Base-by-base conservation (phyloP, 169 alveolate genomes). In the Cryptosporidium ryanae region DNA sequence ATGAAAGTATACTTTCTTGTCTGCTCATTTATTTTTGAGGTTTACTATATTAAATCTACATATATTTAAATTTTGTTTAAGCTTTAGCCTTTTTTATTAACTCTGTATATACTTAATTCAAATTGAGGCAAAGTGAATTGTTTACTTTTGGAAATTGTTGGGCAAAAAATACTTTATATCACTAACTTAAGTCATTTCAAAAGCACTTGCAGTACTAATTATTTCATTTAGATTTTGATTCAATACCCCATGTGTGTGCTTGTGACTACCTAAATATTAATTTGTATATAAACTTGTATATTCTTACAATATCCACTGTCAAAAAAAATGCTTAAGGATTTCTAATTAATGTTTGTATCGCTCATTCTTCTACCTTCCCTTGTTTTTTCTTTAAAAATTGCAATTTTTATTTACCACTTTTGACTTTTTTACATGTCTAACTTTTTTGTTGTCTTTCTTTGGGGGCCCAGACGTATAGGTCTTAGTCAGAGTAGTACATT, bases 361-460 rank as follows among this genome's bases (percentile, higher is more conserved):
- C 63, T 12, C 63, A n/a, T n/a, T 21, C 5, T 52, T 52, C 13
- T 52, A n/a, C 46, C 46, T 52, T 12, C 2, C 21, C 63, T 12
- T 21, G 5, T n/a, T 21, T n/a, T 12, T 52, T 52, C 13, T 52
- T 52, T 52, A 5, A 52, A 52, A 52, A 52, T 6, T 52, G 10
- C 13, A 21, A n/a, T 50, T 55, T n/a, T 17, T 66, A 12, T 32
- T 68, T 52, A 68, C 83, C 83, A 68, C 83, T 68, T 50, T 49
- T 68, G 66, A 68, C 83, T 38, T 55, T 68, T 68, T 21, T 49
- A 29, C 67, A 68, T 68, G 83, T 68, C 83, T 68, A 68, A 55
- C 83, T n/a, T 43, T 68, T 66, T 68, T 64, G 54, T 50, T 68
- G 83, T 68, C 83, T 68, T 68, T 68, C 66, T 65, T 32, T 25